Evolutionary conservation across 768 basidiomycete genomes (phyloP).

Genomic region (Tubosaeta sp.): DNA sequence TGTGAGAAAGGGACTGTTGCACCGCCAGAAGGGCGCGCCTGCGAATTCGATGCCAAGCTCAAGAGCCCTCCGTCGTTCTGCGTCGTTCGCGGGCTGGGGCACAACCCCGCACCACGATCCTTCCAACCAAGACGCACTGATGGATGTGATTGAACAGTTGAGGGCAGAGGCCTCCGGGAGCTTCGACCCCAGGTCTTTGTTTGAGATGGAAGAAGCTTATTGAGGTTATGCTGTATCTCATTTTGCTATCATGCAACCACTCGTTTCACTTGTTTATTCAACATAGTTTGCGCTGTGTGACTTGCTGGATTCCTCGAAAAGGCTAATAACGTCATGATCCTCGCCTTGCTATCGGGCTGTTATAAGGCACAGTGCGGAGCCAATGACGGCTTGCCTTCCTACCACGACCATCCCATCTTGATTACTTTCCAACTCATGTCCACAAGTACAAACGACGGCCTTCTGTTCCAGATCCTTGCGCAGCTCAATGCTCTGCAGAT

Average conservation of each 20-base stretch:
- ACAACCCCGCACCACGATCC: not conserved
- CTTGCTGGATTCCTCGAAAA: not conserved
- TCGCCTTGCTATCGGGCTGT: not conserved
- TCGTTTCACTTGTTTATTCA: not conserved
- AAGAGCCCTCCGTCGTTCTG: slow-evolving; percentile 23
- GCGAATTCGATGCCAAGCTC: not conserved
- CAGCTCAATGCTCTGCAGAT: slow-evolving; percentile 70
- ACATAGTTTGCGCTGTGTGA: not conserved
- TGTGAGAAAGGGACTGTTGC: slow-evolving; percentile 13
- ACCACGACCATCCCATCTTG: slow-evolving; percentile 8
- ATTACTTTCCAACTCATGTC: slow-evolving; percentile 19
- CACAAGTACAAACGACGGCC: slow-evolving; percentile 41
- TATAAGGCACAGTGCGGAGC: slow-evolving; percentile 7
- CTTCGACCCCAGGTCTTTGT: slow-evolving; percentile 18
- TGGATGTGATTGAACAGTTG: slow-evolving; percentile 18
- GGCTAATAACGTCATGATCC: slow-evolving; percentile 2
- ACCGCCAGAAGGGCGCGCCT: not conserved
- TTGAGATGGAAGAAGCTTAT: slow-evolving; percentile 7
- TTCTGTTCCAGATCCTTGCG: slow-evolving; percentile 67
- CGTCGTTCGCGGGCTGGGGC: slow-evolving; percentile 20
- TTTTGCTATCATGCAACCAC: not conserved
- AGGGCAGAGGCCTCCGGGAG: slow-evolving; percentile 12
- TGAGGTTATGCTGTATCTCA: not conserved
- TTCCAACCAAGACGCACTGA: slow-evolving; percentile 4
- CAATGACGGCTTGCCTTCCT: slow-evolving; percentile 2